Conservation (phyloP, 305 asterid genomes). For the Galium porrigens region DNA sequence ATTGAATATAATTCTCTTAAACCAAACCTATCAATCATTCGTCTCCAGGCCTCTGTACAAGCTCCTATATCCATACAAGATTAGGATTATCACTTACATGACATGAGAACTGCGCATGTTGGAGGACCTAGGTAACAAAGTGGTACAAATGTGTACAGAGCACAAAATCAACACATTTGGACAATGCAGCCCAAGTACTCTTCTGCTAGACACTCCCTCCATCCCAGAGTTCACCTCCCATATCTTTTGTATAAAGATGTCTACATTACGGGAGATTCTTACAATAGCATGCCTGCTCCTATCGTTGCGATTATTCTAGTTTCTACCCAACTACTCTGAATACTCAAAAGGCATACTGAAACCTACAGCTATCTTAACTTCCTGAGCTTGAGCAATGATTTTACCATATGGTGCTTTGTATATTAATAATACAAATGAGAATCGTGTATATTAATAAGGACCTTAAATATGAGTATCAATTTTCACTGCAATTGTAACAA, state of each 20-base stretch:
- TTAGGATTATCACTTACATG: background rate
- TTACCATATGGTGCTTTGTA: background rate
- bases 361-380: conserved; percentile 1
- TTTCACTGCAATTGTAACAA: background rate
- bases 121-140: background rate
- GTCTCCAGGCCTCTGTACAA: too few relatives aligned
- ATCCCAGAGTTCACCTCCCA: background rate
- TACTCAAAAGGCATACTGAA: background rate
- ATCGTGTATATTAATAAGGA: background rate
- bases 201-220: too few relatives aligned
- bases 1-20: too few relatives aligned
- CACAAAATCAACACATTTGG: background rate
- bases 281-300: background rate
- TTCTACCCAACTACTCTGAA: background rate
- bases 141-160: background rate
- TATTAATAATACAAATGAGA: background rate
- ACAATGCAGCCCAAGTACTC: background rate
- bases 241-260: background rate
- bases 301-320: background rate
- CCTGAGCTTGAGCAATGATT: background rate
- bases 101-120: too few relatives aligned
- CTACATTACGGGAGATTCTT: background rate
- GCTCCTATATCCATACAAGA: too few relatives aligned
- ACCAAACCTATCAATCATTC: too few relatives aligned
- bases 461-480: background rate